Conservation (phyloP, 371 early-diverging fungal genomes). For the Aphelidium insulamus region DNA sequence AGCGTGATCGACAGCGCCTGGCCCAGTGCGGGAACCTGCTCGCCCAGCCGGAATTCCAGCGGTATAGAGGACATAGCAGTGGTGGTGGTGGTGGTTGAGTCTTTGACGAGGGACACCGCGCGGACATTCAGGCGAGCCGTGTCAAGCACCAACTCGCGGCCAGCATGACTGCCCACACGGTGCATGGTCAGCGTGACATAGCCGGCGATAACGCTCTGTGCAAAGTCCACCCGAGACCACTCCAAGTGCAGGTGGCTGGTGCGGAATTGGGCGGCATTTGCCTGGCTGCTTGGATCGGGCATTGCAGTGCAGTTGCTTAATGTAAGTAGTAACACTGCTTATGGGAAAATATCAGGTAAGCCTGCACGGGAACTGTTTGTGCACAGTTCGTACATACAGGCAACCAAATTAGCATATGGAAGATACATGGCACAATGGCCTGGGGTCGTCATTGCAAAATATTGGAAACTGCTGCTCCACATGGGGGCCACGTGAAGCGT, state of each 20-base stretch:
- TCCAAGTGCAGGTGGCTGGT: slow-evolving; percentile 51
- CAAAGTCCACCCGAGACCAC: slow-evolving; percentile 54
- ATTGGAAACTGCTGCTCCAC: no score
- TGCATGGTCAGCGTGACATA: slow-evolving; percentile 21
- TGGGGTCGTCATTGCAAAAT: no score
- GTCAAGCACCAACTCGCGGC: slow-evolving; percentile 48
- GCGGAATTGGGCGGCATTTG: slow-evolving; percentile 47
- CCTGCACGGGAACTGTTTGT: no score
- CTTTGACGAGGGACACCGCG: slow-evolving; percentile 18
- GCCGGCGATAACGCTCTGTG: slow-evolving; percentile 36
- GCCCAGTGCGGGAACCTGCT: slow-evolving; percentile 41
- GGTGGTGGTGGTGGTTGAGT: neutral
- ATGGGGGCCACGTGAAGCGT: no score
- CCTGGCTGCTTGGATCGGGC: slow-evolving; percentile 67
- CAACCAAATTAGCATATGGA: no score
- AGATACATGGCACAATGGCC: no score
- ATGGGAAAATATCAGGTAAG: no score
- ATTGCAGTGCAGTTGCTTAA: no score
- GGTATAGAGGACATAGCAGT: neutral
- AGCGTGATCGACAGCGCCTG: slow-evolving; percentile 43
- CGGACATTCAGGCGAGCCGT: slow-evolving; percentile 36
- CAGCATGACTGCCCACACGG: slow-evolving; percentile 9
- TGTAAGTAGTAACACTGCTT: no score
- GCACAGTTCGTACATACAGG: no score
- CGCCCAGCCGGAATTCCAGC: slow-evolving; percentile 24